Evolutionary conservation across 106 monocot species (phyloP).

Genomic region (Dendrobium nobile): DNA sequence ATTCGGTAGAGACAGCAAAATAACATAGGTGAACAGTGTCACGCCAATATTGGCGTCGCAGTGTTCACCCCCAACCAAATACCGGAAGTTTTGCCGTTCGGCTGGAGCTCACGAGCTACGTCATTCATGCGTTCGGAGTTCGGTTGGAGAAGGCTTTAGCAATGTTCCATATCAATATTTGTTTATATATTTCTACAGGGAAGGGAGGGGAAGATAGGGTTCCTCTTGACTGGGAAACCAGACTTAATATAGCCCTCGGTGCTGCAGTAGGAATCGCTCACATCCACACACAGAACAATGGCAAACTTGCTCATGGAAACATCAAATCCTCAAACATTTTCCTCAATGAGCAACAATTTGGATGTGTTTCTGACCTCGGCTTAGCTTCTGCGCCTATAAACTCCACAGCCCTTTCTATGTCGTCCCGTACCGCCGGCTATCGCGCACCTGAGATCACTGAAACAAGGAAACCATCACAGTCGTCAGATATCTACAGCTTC

Average conservation of each 20-base stretch:
- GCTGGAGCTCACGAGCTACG: too few species aligned
- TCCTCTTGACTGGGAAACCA: slow-evolving; percentile 51
- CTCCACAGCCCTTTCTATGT: slow-evolving; percentile 20
- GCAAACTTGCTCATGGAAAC: slow-evolving; percentile 54
- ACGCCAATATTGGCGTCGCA: too few species aligned
- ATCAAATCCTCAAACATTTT: slow-evolving; percentile 60
- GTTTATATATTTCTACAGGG: slow-evolving; percentile 13
- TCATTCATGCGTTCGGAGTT: too few species aligned
- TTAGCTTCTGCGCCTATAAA: slow-evolving; percentile 25
- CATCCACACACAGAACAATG: slow-evolving; percentile 36
- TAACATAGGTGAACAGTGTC: too few species aligned
- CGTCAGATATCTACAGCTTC: slow-evolving; percentile 38
- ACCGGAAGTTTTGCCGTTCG: too few species aligned
- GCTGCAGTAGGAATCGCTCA: slow-evolving; percentile 45
- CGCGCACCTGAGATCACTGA: slow-evolving; percentile 42
- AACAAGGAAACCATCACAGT: neutral
- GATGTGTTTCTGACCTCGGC: slow-evolving; percentile 47
- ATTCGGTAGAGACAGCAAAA: too few species aligned
- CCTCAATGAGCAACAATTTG: slow-evolving; percentile 26
- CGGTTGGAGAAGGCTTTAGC: too few species aligned
- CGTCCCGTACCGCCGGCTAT: slow-evolving; percentile 37
- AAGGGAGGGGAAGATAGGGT: slow-evolving; percentile 36
- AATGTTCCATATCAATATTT: neutral
- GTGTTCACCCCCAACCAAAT: too few species aligned
- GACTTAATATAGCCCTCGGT: slow-evolving; percentile 44